A percentile compares a stretch with the other conserved stretches of the same genome.
Conservation (phyloP, 2,329 filamentous ascomycete genomes). For the Dendryphion nanum region DNA sequence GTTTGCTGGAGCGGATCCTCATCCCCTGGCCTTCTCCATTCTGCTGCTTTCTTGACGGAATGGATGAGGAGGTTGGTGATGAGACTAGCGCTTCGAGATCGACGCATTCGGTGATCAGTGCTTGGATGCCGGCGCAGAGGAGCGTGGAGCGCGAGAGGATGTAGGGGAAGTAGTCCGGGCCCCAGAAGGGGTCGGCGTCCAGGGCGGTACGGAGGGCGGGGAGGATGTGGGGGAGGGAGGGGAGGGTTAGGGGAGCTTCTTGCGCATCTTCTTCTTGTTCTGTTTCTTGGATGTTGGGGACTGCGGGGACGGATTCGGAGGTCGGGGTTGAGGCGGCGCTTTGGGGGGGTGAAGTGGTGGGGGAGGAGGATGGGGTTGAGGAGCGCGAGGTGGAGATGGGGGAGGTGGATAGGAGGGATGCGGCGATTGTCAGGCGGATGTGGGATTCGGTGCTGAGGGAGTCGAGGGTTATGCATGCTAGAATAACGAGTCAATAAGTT, state of each 20-base stretch:
- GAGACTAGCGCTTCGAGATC: conserved; percentile 43
- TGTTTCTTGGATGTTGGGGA: conserved; percentile 1
- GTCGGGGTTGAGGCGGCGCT: conserved; percentile 11
- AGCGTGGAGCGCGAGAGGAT: conserved; percentile 44
- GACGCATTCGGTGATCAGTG: conserved; percentile 45
- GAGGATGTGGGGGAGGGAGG: conserved; percentile 40
- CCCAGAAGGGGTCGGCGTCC: conserved; percentile 45
- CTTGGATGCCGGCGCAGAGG: conserved; percentile 45
- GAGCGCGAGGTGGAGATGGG: conserved; percentile 15
- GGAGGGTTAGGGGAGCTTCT: conserved; percentile 16
- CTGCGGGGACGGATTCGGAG: conserved; percentile 4
- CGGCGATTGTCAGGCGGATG: conserved; percentile 48
- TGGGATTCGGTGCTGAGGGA: conserved; percentile 49
- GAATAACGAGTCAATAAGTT: neutral
- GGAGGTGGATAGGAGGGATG: conserved; percentile 46
- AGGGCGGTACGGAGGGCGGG: conserved; percentile 43
- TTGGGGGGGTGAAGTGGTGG: conserved; percentile 9
- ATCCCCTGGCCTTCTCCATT: conserved; percentile 20
- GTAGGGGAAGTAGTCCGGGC: conserved; percentile 43
- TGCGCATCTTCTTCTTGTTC: neutral
- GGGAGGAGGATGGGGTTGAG: conserved; percentile 1
- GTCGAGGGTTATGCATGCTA: conserved; percentile 45
- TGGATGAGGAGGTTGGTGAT: conserved; percentile 22
- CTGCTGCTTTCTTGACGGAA: conserved; percentile 5
- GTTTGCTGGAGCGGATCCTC: conserved; percentile 38